These are phyloP conservation scores for Citrus trifoliata DNA, from an alignment of 345 rosid species.

Conservation along the genomic window DNA sequence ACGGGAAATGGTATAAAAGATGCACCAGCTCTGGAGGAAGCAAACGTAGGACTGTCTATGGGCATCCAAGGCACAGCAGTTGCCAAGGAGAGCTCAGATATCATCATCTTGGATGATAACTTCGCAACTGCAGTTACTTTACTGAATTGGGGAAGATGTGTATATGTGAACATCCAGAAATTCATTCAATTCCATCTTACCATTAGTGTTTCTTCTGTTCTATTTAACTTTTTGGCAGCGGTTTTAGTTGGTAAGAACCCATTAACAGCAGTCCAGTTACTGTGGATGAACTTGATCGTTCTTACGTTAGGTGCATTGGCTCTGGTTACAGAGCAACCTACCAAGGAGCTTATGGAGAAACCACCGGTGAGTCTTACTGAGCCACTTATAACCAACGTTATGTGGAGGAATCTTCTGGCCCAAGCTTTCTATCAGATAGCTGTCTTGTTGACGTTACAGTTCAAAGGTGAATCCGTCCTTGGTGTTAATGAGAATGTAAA, in stretches of 20 bases:
- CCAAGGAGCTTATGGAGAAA: slow-evolving; percentile 59
- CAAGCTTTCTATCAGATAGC: too few species aligned
- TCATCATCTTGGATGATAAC: slow-evolving; percentile 65
- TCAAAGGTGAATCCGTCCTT: too few species aligned
- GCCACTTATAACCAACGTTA: too few species aligned
- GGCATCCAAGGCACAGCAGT: slow-evolving; percentile 40
- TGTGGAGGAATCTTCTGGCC: too few species aligned
- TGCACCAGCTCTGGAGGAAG: neutral
- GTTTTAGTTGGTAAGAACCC: neutral
- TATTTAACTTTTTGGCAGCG: slow-evolving; percentile 38
- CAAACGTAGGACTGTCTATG: slow-evolving; percentile 30
- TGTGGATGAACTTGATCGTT: slow-evolving; percentile 83
- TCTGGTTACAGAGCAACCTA: slow-evolving; percentile 65
- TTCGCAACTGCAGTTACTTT: slow-evolving; percentile 62
- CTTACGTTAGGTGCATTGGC: slow-evolving; percentile 75
- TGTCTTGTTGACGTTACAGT: too few species aligned
- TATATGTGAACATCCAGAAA: slow-evolving; percentile 69
- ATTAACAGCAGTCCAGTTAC: slow-evolving; percentile 52
- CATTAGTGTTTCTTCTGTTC: slow-evolving; percentile 55
- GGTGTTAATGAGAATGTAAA: too few species aligned
- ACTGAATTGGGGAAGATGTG: slow-evolving; percentile 74
- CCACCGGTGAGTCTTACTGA: slow-evolving; percentile 46
- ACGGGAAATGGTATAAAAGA: too few species aligned
- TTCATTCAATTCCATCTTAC: slow-evolving; percentile 83
- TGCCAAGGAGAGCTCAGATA: slow-evolving; percentile 42